Conservation (phyloP, 2,329 filamentous ascomycete species). For the Thielaviopsis ethacetica region DNA sequence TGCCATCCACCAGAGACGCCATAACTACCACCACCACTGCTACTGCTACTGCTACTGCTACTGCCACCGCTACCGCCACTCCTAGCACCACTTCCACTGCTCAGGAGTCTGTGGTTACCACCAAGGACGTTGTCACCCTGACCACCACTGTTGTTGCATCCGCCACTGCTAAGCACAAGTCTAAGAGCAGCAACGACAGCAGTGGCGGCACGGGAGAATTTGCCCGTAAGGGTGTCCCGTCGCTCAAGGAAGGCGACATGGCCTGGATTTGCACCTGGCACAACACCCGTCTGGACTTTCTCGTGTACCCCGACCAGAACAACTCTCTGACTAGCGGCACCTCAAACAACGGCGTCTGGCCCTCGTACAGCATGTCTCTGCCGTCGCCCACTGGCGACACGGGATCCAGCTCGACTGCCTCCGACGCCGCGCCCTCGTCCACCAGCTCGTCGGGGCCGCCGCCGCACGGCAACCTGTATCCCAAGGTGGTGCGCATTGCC, state of each 20-base stretch:
- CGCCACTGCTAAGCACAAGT: constrained; percentile 4
- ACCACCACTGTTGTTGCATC: constrained; percentile 4
- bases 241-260: constrained; percentile 28
- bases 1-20: background rate
- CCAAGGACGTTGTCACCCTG: constrained; percentile 8
- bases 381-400: constrained; percentile 8
- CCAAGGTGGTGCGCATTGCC: constrained; percentile 36
- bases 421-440: background rate
- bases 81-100: too few relatives aligned
- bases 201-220: constrained; percentile 16
- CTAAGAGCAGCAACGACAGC: background rate
- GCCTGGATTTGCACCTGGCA: constrained; percentile 46
- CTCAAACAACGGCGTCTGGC: background rate
- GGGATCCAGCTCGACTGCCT: background rate
- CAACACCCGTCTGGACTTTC: constrained; percentile 36
- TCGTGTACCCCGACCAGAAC: constrained; percentile 39
- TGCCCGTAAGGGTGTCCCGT: constrained; percentile 21
- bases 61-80: background rate
- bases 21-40: background rate
- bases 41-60: constrained; percentile 5
- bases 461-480: constrained; percentile 22
- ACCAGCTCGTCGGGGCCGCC: background rate
- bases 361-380: constrained; percentile 8
- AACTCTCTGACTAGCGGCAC: constrained; percentile 19
- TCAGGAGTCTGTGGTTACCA: constrained; percentile 6